A percentile compares a stretch with the other conserved stretches of the same genome.
phyloP scores from a whole-genome alignment of 2,329 filamentous ascomycete species.

The Ophiosphaerella narmari region DNA sequence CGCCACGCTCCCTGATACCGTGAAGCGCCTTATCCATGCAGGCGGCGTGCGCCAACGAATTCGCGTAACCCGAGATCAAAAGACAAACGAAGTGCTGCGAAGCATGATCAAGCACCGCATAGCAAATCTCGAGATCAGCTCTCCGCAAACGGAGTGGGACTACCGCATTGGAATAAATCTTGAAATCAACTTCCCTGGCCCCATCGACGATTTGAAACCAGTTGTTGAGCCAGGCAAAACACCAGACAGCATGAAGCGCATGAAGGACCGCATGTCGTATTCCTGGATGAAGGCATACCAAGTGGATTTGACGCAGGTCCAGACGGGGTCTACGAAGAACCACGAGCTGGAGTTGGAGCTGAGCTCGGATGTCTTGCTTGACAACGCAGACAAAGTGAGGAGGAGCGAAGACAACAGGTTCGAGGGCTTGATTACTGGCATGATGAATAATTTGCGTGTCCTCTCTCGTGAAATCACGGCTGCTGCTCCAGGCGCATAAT shows the following conservation, averaged over 20 bases:
- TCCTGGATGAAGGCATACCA: conserved; percentile 79
- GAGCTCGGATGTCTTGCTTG: conserved; percentile 64
- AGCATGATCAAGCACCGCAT: conserved; percentile 93
- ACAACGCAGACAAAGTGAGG: conserved; percentile 66
- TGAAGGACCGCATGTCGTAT: conserved; percentile 92
- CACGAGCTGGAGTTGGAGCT: conserved; percentile 84
- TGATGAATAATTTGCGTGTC: conserved; percentile 67
- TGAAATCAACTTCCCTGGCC: conserved; percentile 80
- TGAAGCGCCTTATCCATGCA: conserved; percentile 61
- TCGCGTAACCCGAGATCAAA: conserved; percentile 73
- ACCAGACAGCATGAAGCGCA: conserved; percentile 60
- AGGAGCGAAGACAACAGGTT: conserved; percentile 55
- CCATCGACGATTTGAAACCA: conserved; percentile 58
- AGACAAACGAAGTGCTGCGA: conserved; percentile 69
- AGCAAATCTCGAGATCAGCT: conserved; percentile 83
- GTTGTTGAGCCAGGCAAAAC: conserved; percentile 49
- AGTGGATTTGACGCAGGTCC: conserved; percentile 91
- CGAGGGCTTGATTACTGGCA: conserved; percentile 69
- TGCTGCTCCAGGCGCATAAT: conserved; percentile 7
- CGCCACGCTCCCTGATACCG: conserved; percentile 52
- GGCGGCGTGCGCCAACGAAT: conserved; percentile 30
- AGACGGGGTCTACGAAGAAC: conserved; percentile 62
- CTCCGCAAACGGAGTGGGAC: conserved; percentile 78
- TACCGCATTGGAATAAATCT: conserved; percentile 94
- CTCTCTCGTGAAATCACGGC: conserved; percentile 43